These are phyloP conservation scores for Globisporangium acanthophoron DNA, from an alignment of 352 stramenopile species.

Conservation along the genomic window DNA sequence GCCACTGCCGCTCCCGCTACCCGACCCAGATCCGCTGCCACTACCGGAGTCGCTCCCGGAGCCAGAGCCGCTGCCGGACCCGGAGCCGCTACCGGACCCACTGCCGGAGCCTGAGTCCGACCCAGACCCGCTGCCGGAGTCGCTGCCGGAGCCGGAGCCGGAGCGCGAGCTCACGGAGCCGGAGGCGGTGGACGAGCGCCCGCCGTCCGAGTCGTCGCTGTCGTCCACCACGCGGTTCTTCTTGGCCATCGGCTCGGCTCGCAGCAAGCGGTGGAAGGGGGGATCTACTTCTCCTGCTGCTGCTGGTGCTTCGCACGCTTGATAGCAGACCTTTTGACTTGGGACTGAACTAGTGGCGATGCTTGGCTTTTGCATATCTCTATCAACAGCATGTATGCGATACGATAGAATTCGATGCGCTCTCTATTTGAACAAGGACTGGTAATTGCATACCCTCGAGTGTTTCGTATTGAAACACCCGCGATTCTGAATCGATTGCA, in stretches of 20 bases:
- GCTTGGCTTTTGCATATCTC: no score
- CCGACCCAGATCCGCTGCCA: slow-evolving; percentile 18
- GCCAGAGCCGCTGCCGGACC: slow-evolving; percentile 24
- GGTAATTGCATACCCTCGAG: no score
- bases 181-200: slow-evolving; percentile 38
- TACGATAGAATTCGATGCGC: no score
- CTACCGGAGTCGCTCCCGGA: slow-evolving; percentile 22
- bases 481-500: no score
- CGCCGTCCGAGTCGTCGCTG: slow-evolving; percentile 67
- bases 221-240: slow-evolving; percentile 64
- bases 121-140: slow-evolving; percentile 29
- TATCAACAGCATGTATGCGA: no score
- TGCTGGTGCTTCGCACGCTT: no score
- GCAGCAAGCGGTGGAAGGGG: background rate
- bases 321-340: no score
- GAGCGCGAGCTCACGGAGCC: slow-evolving; percentile 50
- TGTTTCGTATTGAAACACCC: no score
- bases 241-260: slow-evolving; percentile 16
- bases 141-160: slow-evolving; percentile 26
- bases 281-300: no score
- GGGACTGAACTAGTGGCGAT: no score
- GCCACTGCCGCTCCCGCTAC: slow-evolving; percentile 22
- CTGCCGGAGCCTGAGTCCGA: slow-evolving; percentile 20
- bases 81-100: slow-evolving; percentile 26
- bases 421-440: no score